Evolutionary conservation across 176 grass and related monocot species (phyloP), one percentile per base, ranked within the genome.

Genomic region (Musa beccarii): DNA sequence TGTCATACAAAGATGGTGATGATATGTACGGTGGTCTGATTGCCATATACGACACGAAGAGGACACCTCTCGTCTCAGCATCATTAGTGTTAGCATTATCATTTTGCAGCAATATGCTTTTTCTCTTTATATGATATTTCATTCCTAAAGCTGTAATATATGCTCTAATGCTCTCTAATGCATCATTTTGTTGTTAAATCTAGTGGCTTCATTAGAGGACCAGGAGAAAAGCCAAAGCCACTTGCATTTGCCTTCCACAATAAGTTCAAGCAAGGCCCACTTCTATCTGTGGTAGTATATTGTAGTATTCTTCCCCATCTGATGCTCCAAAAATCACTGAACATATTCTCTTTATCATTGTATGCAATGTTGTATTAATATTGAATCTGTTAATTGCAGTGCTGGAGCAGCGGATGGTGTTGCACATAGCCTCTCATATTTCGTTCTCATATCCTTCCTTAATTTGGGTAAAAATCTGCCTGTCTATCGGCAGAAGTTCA

Each of bases 191-290:
- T 78, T 87, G 68, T 64, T 63, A 28, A 15, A 53, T 93, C 26
- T 68, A 98, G 94, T 78, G 94, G 94, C 11, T 98, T 98, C 87
- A 93, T 98, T 71, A 91, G 90, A 91, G 94, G 94, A 34, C 88
- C 88, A 72, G 90, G 94, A 85, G 86, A 98, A 75, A 86, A 84
- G 66, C 81, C 80, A 59, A 91, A 91, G 23, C 90, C 94, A 57
- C 86, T 98, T 61, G 88, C 83, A 26, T 93, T 97, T 78, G 84
- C 88, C 71, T 97, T 97, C 65, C 90, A 97, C 77, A 97, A 83
- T 75, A 96, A 93, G 86, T 97, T 98, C 79, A 98, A 85, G 72
- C 88, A 98, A 65, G 94, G 90, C 11, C 94, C 94, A 1, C 64
- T 98, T 74, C 74, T 98, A 68, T 93, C 94, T 71, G 94, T 98